Base-by-base conservation (phyloP, 139 green algal genomes). In the Haematococcus lacustris region DNA sequence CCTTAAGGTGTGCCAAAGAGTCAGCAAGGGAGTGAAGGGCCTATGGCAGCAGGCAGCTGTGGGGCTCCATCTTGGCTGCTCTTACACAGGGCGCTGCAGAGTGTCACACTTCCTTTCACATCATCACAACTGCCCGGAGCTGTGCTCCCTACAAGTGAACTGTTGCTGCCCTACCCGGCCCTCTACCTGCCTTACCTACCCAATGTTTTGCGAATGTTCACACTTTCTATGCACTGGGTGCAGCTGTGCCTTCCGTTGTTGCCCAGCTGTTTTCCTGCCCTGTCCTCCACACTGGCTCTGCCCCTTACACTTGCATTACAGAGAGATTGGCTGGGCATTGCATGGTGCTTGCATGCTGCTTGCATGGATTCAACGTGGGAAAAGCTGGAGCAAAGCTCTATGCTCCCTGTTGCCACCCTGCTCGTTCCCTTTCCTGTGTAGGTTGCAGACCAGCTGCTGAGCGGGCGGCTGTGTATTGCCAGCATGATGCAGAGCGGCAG, bases 361-460 rank as follows among this genome's bases (percentile, higher is more conserved):
- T 57, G 17, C 13, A 57, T 13, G 47, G 13, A n/a, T n/a, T 57
- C 13, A 21, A 13, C 21, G 17, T 57, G 47, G 47, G 21, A 57
- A 21, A 13, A 57, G 13, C 47, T 28, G 21, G 21, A 57, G 47
- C 21, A 21, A 57, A 57, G 21, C 47, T 57, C 21, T 13, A 13
- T 28, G 47, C 4, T 40, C 50, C 69, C 53, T 3, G 23, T 35
- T 74, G 30, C n/a, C 34, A 32, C 32, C 41, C 3, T 68, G 4
- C 66, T 60, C 39, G 3, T 59, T 38, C 38, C 33, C 5, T 17
- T 34, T 50, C 51, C 37, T 33, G 13, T 85, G 61, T 73, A 85
- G 65, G 89, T 97, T 1, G 91, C 91, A 21, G 92, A 97, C 81
- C 91, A 96, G 88, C 85, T 98, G 77, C 83, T 97, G 41, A 90